phyloP scores from a whole-genome alignment of 768 basidiomycete genomes.

The Lactarius indigo region DNA sequence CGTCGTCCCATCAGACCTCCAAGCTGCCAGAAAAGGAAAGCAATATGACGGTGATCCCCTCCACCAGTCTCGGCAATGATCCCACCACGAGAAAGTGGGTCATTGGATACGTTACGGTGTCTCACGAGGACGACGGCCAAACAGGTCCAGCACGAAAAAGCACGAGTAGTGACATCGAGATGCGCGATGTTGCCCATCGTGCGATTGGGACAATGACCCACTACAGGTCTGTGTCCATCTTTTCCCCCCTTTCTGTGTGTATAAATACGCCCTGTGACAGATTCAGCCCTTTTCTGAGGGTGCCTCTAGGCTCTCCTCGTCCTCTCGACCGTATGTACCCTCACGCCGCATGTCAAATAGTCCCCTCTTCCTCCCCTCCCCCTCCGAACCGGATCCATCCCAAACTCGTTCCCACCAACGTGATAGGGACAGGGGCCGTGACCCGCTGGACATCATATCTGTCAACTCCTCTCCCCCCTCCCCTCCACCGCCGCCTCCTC shows the following conservation, averaged over 20 bases:
- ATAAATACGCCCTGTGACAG: conserved; percentile 12
- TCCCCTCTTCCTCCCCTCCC: conserved; percentile 6
- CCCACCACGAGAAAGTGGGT: too few species aligned
- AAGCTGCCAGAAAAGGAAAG: too few species aligned
- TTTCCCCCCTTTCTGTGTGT: neutral
- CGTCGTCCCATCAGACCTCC: neutral
- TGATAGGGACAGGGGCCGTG: neutral
- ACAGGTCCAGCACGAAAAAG: neutral
- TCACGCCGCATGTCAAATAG: neutral
- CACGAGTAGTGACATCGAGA: neutral
- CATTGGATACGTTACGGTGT: too few species aligned
- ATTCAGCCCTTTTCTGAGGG: neutral
- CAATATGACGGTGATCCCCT: neutral
- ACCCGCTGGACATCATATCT: conserved; percentile 7
- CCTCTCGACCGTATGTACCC: neutral
- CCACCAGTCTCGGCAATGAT: neutral
- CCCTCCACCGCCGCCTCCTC: neutral
- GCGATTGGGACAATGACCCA: too few species aligned
- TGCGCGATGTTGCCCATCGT: neutral
- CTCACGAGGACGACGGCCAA: neutral
- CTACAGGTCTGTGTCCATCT: conserved; percentile 11
- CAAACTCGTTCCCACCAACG: neutral
- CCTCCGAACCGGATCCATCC: neutral
- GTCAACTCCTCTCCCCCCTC: neutral
- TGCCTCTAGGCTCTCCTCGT: neutral